Evolutionary conservation across 2,329 filamentous ascomycete genomes (phyloP).

Genomic region (Fusarium sp.): DNA sequence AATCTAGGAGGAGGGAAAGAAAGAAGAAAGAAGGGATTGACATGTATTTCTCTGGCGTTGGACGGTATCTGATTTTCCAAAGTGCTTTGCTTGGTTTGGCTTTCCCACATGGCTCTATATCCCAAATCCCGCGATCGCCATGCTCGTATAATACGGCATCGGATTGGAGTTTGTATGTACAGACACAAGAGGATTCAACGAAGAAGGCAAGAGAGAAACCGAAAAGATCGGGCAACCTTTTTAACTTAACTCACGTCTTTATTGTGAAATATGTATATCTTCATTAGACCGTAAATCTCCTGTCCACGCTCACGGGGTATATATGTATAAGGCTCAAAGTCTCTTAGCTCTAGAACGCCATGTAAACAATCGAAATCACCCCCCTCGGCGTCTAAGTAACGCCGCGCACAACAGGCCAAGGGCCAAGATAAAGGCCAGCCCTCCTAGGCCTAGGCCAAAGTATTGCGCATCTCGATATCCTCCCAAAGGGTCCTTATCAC

Average conservation of each 20-base stretch:
- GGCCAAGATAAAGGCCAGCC: slow-evolving; percentile 34
- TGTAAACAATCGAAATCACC: not conserved
- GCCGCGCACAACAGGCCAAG: slow-evolving; percentile 27
- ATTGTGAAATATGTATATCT: slow-evolving; percentile 1
- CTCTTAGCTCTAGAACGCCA: not conserved
- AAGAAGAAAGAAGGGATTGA: slow-evolving; percentile 22
- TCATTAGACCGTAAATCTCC: not conserved
- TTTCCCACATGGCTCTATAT: slow-evolving; percentile 33
- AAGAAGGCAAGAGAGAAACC: slow-evolving; percentile 39
- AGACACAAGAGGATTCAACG: slow-evolving; percentile 39
- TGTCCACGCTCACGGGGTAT: slow-evolving; percentile 26
- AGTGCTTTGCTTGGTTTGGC: slow-evolving; percentile 34
- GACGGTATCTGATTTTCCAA: slow-evolving; percentile 34
- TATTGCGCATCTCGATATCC: slow-evolving; percentile 40
- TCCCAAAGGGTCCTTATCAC: slow-evolving; percentile 16
- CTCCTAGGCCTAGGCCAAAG: slow-evolving; percentile 36
- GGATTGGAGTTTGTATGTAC: slow-evolving; percentile 44
- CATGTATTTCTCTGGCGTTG: slow-evolving; percentile 39
- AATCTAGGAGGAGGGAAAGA: slow-evolving; percentile 15
- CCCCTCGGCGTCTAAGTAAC: slow-evolving; percentile 30
- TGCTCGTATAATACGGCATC: slow-evolving; percentile 34
- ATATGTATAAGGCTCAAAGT: slow-evolving; percentile 12
- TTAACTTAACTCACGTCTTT: slow-evolving; percentile 14
- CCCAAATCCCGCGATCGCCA: slow-evolving; percentile 21
- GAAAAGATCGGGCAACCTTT: slow-evolving; percentile 33